These are phyloP conservation scores for Aspergillus spinulosporus DNA, from an alignment of 2,329 filamentous ascomycete genomes.

Conservation along the genomic window DNA sequence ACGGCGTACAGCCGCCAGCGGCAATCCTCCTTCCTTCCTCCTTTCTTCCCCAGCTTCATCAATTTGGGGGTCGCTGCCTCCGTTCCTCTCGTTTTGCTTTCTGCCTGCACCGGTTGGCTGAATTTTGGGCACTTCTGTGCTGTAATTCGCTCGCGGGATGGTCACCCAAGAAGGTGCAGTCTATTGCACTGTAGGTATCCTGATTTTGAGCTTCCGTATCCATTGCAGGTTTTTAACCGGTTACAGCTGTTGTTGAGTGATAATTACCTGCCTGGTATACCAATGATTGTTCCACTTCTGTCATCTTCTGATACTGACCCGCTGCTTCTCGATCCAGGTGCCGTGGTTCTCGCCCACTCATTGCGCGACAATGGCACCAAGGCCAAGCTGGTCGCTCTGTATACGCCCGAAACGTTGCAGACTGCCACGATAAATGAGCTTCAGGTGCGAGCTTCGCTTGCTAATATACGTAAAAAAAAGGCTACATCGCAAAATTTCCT, in stretches of 20 bases:
- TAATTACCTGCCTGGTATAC: constrained; percentile 82
- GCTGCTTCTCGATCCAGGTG: constrained; percentile 58
- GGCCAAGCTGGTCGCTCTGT: constrained; percentile 81
- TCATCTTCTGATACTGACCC: constrained; percentile 12
- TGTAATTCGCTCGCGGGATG: constrained; percentile 35
- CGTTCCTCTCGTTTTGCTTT: constrained; percentile 10
- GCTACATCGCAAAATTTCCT: constrained; percentile 18
- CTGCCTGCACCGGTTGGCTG: constrained; percentile 2
- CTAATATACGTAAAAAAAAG: neutral
- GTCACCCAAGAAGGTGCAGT: constrained; percentile 55
- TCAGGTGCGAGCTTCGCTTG: constrained; percentile 53
- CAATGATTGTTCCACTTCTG: constrained; percentile 5
- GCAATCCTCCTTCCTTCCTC: neutral
- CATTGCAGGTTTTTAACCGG: constrained; percentile 9
- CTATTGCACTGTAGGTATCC: constrained; percentile 62
- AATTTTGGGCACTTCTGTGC: constrained; percentile 1
- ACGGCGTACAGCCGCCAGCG: neutral
- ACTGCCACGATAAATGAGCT: constrained; percentile 75
- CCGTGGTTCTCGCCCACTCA: constrained; percentile 90
- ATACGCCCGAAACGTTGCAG: constrained; percentile 78
- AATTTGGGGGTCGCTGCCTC: neutral
- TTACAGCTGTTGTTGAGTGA: constrained; percentile 85
- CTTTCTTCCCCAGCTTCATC: neutral
- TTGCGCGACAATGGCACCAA: constrained; percentile 84
- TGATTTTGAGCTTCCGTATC: constrained; percentile 6